Evolutionary conservation across 2,329 filamentous ascomycete genomes (phyloP).

Genomic region (Hymenoscyphus fraxineus): DNA sequence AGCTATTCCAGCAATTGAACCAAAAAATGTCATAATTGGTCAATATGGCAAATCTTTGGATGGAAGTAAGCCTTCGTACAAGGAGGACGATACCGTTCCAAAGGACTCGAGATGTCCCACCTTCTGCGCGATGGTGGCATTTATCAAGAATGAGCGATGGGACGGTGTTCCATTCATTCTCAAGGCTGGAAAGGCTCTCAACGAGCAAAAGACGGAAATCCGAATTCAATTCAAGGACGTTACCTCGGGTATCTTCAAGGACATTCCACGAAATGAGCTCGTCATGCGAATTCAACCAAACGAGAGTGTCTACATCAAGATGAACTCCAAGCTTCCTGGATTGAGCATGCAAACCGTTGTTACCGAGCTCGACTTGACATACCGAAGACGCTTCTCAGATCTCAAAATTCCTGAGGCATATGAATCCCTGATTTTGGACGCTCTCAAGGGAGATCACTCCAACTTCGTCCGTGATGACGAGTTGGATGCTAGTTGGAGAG

Average conservation of each 20-base stretch:
- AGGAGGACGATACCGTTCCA: conserved; percentile 97
- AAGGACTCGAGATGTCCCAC: conserved; percentile 97
- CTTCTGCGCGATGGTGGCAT: conserved; percentile 94
- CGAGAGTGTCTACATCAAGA: conserved; percentile 99
- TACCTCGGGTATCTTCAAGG: conserved; percentile 98
- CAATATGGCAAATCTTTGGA: conserved; percentile 97
- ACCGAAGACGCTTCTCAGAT: conserved; percentile 96
- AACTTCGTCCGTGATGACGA: conserved; percentile 98
- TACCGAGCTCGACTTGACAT: conserved; percentile 96
- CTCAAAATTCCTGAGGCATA: conserved; percentile 99
- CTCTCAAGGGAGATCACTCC: conserved; percentile 97
- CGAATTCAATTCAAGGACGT: conserved; percentile 99
- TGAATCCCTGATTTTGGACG: conserved; percentile 94
- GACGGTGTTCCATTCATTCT: conserved; percentile 98
- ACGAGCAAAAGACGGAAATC: conserved; percentile 99
- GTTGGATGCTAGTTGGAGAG: conserved; percentile 95
- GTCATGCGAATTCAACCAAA: conserved; percentile 99
- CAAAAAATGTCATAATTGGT: conserved; percentile 99
- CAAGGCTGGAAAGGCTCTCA: conserved; percentile 97
- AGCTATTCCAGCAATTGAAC: conserved; percentile 89
- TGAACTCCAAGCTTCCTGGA: conserved; percentile 99
- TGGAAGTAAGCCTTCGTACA: conserved; percentile 94
- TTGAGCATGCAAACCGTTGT: conserved; percentile 99
- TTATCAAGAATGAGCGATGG: conserved; percentile 99
- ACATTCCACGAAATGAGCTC: conserved; percentile 97